Percentiles rank a stretch among this genome's conserved stretches.
These are phyloP conservation scores for Pythium sukuiense DNA, from an alignment of 352 stramenopile genomes.

Conservation along the genomic window DNA sequence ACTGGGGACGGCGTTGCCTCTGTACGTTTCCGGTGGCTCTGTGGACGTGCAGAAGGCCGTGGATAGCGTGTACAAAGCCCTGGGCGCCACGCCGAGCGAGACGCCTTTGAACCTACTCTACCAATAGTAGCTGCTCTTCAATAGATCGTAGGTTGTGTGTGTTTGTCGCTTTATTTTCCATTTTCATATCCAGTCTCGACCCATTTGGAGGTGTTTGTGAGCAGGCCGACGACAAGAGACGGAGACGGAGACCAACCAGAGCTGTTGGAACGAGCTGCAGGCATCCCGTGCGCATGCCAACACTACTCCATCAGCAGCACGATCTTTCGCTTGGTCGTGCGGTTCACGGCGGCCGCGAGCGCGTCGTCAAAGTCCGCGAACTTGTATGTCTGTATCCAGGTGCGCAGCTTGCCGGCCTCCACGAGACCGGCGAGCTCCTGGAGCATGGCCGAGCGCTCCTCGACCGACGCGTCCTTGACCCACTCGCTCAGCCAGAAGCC, in stretches of 20 bases:
- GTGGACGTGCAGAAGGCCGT: conserved; percentile 39
- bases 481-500: conserved; percentile 88
- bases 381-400: conserved; percentile 88
- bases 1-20: conserved; percentile 36
- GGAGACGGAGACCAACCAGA: not conserved
- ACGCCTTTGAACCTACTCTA: conserved; percentile 20
- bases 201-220: conserved; percentile 2
- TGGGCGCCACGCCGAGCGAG: conserved; percentile 1
- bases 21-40: conserved; percentile 34
- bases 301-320: conserved; percentile 80
- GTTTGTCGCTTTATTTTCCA: conserved; percentile 7
- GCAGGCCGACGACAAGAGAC: not conserved
- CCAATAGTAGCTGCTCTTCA: conserved; percentile 12
- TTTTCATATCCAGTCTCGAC: conserved; percentile 6
- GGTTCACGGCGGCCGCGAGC: conserved; percentile 65
- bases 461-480: conserved; percentile 61
- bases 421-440: conserved; percentile 63
- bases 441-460: conserved; percentile 70
- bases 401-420: conserved; percentile 73
- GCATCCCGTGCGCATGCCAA: too few species aligned
- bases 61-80: conserved; percentile 28
- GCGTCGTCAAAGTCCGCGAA: conserved; percentile 83
- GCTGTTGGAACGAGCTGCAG: too few species aligned
- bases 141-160: not conserved
- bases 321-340: conserved; percentile 84